These are phyloP conservation scores for Fusarium sp. DNA, from an alignment of 2,329 filamentous ascomycete species.

Conservation along the genomic window DNA sequence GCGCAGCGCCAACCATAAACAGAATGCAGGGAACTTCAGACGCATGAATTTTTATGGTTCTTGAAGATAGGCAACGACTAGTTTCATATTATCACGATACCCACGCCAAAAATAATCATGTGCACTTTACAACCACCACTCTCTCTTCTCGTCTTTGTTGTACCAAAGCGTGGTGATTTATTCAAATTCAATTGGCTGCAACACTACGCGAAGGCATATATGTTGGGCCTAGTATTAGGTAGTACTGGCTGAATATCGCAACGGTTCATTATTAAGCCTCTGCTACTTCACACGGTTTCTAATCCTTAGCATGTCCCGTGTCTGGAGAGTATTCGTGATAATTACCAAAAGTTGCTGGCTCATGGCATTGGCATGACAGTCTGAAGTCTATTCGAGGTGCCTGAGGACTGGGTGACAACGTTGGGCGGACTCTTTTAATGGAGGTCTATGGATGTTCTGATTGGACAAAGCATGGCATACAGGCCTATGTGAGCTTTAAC, in stretches of 20 bases:
- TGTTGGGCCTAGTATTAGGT: not conserved
- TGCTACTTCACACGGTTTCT: not conserved
- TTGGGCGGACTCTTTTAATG: not conserved
- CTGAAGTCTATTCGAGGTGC: not conserved
- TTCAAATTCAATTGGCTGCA: constrained; percentile 11
- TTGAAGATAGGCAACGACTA: not conserved
- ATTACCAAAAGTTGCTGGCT: not conserved
- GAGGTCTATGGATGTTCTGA: not conserved
- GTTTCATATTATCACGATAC: not conserved
- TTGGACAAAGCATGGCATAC: not conserved
- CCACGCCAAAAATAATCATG: constrained; percentile 14
- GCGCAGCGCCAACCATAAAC: not conserved
- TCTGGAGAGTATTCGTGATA: not conserved
- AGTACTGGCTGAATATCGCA: too few species aligned
- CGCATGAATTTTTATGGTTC: not conserved
- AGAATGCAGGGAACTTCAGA: not conserved
- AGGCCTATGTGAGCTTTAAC: not conserved
- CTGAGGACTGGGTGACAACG: not conserved
- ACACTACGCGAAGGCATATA: not conserved
- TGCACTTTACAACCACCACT: constrained; percentile 1
- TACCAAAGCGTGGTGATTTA: constrained; percentile 9
- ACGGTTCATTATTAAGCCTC: not conserved
- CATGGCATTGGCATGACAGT: not conserved
- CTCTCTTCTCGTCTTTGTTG: not conserved
- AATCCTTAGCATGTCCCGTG: not conserved